Evolutionary conservation across 2,329 filamentous ascomycete species (phyloP).

Genomic region (Sarocladium brachiariae): DNA sequence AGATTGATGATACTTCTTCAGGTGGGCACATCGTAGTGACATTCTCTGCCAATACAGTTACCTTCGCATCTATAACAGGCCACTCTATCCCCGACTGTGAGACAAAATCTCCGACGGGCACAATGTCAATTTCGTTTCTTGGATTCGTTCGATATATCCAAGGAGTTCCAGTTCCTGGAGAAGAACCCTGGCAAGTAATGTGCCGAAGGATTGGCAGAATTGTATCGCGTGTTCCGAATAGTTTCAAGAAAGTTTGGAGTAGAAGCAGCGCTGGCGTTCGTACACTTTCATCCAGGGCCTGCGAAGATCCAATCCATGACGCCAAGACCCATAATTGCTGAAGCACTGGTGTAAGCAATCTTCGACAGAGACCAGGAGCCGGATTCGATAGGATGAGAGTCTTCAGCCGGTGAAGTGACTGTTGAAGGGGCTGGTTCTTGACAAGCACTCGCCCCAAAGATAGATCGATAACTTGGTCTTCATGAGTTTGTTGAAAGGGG

Average conservation of each 20-base stretch:
- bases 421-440: slow-evolving; percentile 36
- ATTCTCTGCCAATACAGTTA: slow-evolving; percentile 40
- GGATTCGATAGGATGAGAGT: slow-evolving; percentile 56
- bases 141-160: slow-evolving; percentile 48
- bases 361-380: slow-evolving; percentile 56
- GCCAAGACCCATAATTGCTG: slow-evolving; percentile 58
- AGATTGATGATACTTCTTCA: slow-evolving; percentile 52
- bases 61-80: slow-evolving; percentile 40
- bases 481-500: slow-evolving; percentile 16
- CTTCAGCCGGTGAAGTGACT: slow-evolving; percentile 47
- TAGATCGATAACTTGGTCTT: slow-evolving; percentile 39
- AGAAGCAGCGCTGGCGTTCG: slow-evolving; percentile 40
- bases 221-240: slow-evolving; percentile 45
- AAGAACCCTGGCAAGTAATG: slow-evolving; percentile 48
- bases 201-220: slow-evolving; percentile 44
- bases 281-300: slow-evolving; percentile 30
- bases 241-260: slow-evolving; percentile 49
- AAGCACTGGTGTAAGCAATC: slow-evolving; percentile 52
- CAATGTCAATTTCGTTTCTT: slow-evolving; percentile 46
- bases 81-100: slow-evolving; percentile 27
- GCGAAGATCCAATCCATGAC: slow-evolving; percentile 37
- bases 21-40: slow-evolving; percentile 44
- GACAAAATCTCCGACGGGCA: slow-evolving; percentile 20
- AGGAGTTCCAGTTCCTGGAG: slow-evolving; percentile 18
- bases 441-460: slow-evolving; percentile 38